These are phyloP conservation scores for Aulographum hederae DNA, from an alignment of 2,329 filamentous ascomycete genomes.

Conservation along the genomic window DNA sequence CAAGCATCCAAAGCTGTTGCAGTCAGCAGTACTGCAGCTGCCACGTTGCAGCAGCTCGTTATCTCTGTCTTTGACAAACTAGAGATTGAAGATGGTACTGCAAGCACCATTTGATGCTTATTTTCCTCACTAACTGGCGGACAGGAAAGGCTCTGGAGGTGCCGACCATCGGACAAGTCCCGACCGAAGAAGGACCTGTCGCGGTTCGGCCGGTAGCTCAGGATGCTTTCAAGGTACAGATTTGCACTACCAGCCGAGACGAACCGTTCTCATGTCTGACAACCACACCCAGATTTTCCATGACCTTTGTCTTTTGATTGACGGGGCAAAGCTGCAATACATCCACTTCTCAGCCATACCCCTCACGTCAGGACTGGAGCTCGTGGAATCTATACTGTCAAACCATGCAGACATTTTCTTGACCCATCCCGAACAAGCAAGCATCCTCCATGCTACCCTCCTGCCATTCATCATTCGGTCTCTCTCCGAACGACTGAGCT, in stretches of 20 bases:
- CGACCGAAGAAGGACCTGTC: constrained; percentile 44
- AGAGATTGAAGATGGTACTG: constrained; percentile 58
- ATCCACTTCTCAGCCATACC: constrained; percentile 62
- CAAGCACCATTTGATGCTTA: not conserved
- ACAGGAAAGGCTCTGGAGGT: constrained; percentile 31
- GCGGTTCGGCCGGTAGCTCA: constrained; percentile 57
- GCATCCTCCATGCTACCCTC: constrained; percentile 57
- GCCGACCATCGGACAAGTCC: constrained; percentile 46
- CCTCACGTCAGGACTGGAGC: constrained; percentile 69
- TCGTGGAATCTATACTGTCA: constrained; percentile 77
- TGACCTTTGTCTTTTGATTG: constrained; percentile 74
- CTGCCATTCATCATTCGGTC: constrained; percentile 70
- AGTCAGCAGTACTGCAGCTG: constrained; percentile 87
- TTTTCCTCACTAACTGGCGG: constrained; percentile 8
- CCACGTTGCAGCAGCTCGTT: constrained; percentile 88
- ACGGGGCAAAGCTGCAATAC: constrained; percentile 68
- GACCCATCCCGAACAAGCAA: constrained; percentile 59
- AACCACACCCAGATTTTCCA: constrained; percentile 80
- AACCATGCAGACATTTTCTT: constrained; percentile 72
- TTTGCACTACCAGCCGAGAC: no score
- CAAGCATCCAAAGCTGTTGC: constrained; percentile 85
- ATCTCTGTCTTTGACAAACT: constrained; percentile 91
- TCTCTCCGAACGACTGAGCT: constrained; percentile 60
- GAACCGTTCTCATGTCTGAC: no score
- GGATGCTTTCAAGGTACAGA: constrained; percentile 78